Evolutionary conservation across 2,329 filamentous ascomycete genomes (phyloP).

Genomic region (Ophiostoma australiae): DNA sequence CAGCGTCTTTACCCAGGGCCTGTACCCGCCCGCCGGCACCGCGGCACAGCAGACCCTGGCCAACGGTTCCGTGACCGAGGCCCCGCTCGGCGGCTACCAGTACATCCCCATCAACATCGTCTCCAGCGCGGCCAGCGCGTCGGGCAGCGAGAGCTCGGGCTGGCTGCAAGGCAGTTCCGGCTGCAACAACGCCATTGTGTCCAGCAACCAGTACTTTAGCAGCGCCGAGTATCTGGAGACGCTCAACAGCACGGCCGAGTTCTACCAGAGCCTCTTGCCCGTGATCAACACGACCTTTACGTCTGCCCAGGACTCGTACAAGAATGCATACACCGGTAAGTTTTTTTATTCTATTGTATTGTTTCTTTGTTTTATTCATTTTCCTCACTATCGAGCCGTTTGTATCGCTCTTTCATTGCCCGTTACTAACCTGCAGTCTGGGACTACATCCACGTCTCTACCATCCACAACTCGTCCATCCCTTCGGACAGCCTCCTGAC

Average conservation of each 20-base stretch:
- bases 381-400: not conserved
- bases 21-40: conserved; percentile 72
- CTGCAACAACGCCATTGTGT: conserved; percentile 51
- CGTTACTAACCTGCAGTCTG: conserved; percentile 41
- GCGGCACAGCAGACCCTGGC: conserved; percentile 57
- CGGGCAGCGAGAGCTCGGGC: conserved; percentile 51
- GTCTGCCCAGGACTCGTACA: conserved; percentile 46
- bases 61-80: conserved; percentile 62
- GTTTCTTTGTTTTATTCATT: not conserved
- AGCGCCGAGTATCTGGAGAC: conserved; percentile 44
- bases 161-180: conserved; percentile 57
- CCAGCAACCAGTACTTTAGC: conserved; percentile 51
- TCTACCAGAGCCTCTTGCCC: conserved; percentile 51
- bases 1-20: conserved; percentile 72
- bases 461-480: conserved; percentile 58
- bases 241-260: conserved; percentile 52
- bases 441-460: conserved; percentile 56
- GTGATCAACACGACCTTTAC: conserved; percentile 51
- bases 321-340: conserved; percentile 59
- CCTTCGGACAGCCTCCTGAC: conserved; percentile 57
- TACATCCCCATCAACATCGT: conserved; percentile 69
- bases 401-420: not conserved
- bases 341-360: not conserved
- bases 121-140: conserved; percentile 48
- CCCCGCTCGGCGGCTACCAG: conserved; percentile 76